phyloP scores from a whole-genome alignment of 2,329 filamentous ascomycete genomes.

The Diaporthe ilicicola region DNA sequence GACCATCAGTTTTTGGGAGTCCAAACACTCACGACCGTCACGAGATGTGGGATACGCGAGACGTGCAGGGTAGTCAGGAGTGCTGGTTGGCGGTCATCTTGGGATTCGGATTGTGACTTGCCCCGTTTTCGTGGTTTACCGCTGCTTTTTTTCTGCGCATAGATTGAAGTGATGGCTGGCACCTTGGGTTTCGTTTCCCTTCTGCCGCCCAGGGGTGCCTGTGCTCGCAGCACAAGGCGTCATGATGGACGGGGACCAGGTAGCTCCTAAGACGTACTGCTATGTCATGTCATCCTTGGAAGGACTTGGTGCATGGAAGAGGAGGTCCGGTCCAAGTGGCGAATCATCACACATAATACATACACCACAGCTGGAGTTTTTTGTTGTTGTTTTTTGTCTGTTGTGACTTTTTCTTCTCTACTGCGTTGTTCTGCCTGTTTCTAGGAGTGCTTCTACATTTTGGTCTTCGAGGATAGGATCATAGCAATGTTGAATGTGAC shows the following conservation, averaged over 20 bases:
- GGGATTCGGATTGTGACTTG: constrained; percentile 29
- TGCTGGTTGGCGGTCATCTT: constrained; percentile 16
- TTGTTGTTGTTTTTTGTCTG: constrained; percentile 6
- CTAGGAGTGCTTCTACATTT: constrained; percentile 1
- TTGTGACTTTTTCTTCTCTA: constrained; percentile 22
- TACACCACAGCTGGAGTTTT: constrained; percentile 32
- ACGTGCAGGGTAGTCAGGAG: constrained; percentile 29
- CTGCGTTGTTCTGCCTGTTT: constrained; percentile 27
- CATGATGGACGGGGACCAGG: constrained; percentile 28
- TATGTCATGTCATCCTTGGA: constrained; percentile 18
- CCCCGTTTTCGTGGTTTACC: constrained; percentile 21
- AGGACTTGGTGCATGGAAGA: constrained; percentile 17
- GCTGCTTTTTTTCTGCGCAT: constrained; percentile 30
- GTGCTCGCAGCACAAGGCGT: constrained; percentile 25
- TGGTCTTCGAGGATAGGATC: constrained; percentile 27
- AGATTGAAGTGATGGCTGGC: constrained; percentile 32
- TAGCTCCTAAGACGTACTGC: constrained; percentile 27
- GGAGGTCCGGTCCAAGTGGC: constrained; percentile 18
- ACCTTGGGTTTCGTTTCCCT: constrained; percentile 27
- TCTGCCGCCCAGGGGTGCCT: constrained; percentile 13
- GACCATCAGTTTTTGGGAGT: constrained; percentile 25
- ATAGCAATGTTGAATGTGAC: constrained; percentile 27
- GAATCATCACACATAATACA: constrained; percentile 34
- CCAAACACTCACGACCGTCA: constrained; percentile 32
- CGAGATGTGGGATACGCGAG: constrained; percentile 32